Conservation (phyloP, 306 rosid genomes). For the Quercus robur region DNA sequence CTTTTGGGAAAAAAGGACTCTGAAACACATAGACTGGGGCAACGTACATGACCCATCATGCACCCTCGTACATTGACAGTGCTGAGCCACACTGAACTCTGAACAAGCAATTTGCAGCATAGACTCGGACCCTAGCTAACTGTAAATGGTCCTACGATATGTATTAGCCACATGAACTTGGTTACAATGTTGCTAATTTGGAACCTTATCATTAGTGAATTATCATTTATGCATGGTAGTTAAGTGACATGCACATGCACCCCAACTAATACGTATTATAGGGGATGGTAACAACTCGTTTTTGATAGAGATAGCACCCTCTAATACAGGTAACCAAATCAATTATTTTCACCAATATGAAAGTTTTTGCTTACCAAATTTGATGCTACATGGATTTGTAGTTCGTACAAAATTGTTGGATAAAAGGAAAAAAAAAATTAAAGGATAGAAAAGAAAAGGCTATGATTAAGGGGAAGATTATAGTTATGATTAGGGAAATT, state of each 20-base stretch:
- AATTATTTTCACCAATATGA: background rate
- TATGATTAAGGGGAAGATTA: constrained; percentile 27
- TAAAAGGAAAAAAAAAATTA: too few relatives aligned
- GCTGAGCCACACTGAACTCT: background rate
- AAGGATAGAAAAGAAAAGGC: background rate
- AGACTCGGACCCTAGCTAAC: constrained; percentile 6
- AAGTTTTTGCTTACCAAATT: background rate
- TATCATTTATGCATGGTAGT: constrained; percentile 62
- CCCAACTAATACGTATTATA: constrained; percentile 15
- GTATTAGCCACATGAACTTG: constrained; percentile 23
- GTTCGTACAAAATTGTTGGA: constrained; percentile 6
- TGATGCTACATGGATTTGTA: background rate
- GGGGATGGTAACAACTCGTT: constrained; percentile 13
- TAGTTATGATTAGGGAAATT: constrained; percentile 26
- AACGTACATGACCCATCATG: constrained; percentile 46
- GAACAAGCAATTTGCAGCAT: constrained; percentile 37
- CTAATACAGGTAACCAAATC: background rate
- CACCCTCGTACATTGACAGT: constrained; percentile 37
- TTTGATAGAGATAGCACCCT: background rate
- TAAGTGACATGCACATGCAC: constrained; percentile 48
- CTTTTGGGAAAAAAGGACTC: background rate
- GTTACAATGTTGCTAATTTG: constrained; percentile 6
- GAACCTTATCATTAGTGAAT: constrained; percentile 19
- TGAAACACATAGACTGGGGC: background rate
- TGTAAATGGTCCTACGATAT: constrained; percentile 28